Evolutionary conservation across 2,329 filamentous ascomycete genomes (phyloP).

Genomic region (Diaporthe velutina): DNA sequence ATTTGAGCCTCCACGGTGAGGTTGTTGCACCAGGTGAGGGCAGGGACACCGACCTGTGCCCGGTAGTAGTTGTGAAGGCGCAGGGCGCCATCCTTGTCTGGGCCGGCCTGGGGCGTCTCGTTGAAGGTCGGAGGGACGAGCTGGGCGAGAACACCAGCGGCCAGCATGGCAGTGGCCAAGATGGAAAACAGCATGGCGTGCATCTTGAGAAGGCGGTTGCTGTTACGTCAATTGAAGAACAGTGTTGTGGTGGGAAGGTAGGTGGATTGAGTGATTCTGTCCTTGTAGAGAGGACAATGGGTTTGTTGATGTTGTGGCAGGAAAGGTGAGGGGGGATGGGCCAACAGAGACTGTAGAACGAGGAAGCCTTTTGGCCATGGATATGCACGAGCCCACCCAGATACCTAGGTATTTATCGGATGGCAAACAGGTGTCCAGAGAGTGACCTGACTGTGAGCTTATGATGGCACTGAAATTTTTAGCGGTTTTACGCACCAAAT

Average conservation of each 20-base stretch:
- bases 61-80: slow-evolving; percentile 9
- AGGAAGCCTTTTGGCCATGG: not conserved
- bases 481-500: too few species aligned
- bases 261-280: not conserved
- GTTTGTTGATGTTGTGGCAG: not conserved
- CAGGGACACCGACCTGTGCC: not conserved
- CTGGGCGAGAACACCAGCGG: slow-evolving; percentile 1
- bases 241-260: not conserved
- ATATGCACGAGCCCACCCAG: not conserved
- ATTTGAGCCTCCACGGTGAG: not conserved
- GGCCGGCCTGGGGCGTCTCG: not conserved
- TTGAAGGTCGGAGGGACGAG: not conserved
- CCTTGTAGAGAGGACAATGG: not conserved
- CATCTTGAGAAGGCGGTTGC: not conserved
- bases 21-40: not conserved
- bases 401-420: not conserved
- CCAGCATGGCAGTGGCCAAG: slow-evolving; percentile 4
- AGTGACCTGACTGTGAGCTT: not conserved
- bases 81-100: not conserved
- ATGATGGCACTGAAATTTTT: too few species aligned
- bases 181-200: not conserved
- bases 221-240: not conserved
- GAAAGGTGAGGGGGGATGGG: not conserved
- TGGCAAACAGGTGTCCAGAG: not conserved
- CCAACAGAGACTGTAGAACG: not conserved